Evolutionary conservation across 306 rosid species (phyloP).

Genomic region (Malus domestica): DNA sequence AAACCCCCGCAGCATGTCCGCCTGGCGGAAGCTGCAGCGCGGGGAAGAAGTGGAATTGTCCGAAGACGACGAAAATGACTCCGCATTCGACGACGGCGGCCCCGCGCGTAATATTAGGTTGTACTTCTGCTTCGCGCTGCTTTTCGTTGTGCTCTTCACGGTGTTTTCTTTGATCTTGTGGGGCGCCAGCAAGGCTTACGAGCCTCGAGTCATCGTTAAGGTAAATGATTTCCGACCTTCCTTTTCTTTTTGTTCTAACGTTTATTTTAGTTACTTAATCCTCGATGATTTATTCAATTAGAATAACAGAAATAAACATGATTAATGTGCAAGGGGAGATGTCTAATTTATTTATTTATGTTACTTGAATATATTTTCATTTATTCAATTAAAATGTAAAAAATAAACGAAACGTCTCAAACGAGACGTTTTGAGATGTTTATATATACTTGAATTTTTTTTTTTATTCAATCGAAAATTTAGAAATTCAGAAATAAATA

Average conservation of each 20-base stretch:
- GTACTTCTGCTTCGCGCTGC: slow-evolving; percentile 42
- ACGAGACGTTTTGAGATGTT: no score
- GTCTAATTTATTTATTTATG: no score
- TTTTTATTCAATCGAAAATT: no score
- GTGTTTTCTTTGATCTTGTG: slow-evolving; percentile 67
- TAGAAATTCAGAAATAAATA: no score
- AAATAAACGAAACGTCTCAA: no score
- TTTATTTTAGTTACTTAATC: neutral
- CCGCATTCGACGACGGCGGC: neutral
- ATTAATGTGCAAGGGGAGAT: no score
- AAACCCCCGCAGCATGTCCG: slow-evolving; percentile 32
- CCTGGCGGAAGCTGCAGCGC: slow-evolving; percentile 58
- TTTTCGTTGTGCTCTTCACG: slow-evolving; percentile 49
- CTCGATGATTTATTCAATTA: no score
- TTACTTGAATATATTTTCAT: neutral
- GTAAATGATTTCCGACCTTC: slow-evolving; percentile 15
- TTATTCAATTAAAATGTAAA: no score
- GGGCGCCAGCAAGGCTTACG: slow-evolving; percentile 80
- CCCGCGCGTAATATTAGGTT: slow-evolving; percentile 35
- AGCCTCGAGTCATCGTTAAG: slow-evolving; percentile 50
- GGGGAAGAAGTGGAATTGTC: slow-evolving; percentile 2
- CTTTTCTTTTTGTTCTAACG: neutral
- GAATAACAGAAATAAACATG: neutral
- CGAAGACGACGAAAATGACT: slow-evolving; percentile 21
- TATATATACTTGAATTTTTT: no score